Evolutionary conservation across 2,329 filamentous ascomycete species (phyloP).

Genomic region (Epicoccum nigrum): DNA sequence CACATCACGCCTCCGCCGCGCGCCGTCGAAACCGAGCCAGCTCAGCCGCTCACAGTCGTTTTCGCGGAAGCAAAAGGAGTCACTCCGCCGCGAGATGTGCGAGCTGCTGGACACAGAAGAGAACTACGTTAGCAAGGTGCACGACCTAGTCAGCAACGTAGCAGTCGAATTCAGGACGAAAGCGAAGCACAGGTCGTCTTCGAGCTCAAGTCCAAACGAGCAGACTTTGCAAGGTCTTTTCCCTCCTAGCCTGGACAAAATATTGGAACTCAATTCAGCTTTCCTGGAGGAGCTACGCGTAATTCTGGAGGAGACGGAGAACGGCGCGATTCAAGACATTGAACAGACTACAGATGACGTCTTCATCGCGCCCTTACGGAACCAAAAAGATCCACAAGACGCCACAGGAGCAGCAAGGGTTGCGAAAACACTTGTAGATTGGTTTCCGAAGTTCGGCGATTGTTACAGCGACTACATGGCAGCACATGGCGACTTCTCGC

Average conservation of each 20-base stretch:
- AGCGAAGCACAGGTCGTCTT: constrained; percentile 63
- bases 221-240: constrained; percentile 79
- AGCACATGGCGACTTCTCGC: constrained; percentile 84
- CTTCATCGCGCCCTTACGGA: constrained; percentile 42
- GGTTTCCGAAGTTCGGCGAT: constrained; percentile 90
- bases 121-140: constrained; percentile 87
- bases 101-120: constrained; percentile 94
- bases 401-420: constrained; percentile 79
- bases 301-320: constrained; percentile 82
- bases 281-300: constrained; percentile 79
- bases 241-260: constrained; percentile 77
- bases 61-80: constrained; percentile 79
- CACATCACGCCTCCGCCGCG: constrained; percentile 80
- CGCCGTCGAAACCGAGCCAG: constrained; percentile 83
- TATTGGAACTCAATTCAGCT: constrained; percentile 78
- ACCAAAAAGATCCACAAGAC: constrained; percentile 61
- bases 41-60: constrained; percentile 80
- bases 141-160: constrained; percentile 80
- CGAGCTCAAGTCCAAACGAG: constrained; percentile 72
- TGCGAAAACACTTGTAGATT: constrained; percentile 81
- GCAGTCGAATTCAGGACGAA: constrained; percentile 79
- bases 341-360: constrained; percentile 59
- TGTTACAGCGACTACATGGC: constrained; percentile 94
- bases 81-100: constrained; percentile 83
- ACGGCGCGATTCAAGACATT: constrained; percentile 78